Evolutionary conservation across 495 filamentous ascomycete genomes (phyloP), one percentile per base, ranked within the genome.

Genomic region (Penicillium egyptiacum): DNA sequence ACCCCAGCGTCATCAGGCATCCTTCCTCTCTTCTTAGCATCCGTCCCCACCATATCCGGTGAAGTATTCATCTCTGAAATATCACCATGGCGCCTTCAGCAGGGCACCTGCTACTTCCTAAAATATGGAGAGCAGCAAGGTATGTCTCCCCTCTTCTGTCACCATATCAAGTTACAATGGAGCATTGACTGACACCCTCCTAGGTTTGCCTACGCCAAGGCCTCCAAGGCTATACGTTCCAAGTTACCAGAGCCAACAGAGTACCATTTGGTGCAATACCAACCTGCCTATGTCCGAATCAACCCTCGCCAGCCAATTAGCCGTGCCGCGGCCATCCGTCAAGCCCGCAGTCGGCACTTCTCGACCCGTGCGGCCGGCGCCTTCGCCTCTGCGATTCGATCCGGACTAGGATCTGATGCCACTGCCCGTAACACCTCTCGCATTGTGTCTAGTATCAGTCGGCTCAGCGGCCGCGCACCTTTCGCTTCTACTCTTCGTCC

Each of bases 401-500:
- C 71, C 30, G 76, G 78, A 10, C 51, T 81, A 16, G 83, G 83
- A 45, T 76, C 82, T 47, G 84, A 88, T 55, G 81, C 81, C n/a
- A 72, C 83, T 59, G 79, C 81, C n/a, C 84, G 87, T 62, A 83
- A 84, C 40, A 79, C 78, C 44, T 91, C 89, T 22, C 77, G 78
- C 44, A 83, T 87, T 47, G 85, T 82, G n/a, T 78, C 80, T 3
- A 83, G 84, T 46, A 78, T 96, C 48, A 75, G 75, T n/a, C 78
- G 82, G 26, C 74, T 88, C 41, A 84, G 90, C 12, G 80, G 82
- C n/a, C 84, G 84, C 7, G 84, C 91, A 5, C 93, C 94, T 0
- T 98, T 98, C 68, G 90, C 91, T 2, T 92, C 86, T 1, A 88
- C 93, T 23, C 85, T 98, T 6, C 88, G 94, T 8, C 94, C 94